Evolutionary conservation across 306 rosid genomes (phyloP).

Genomic region (Quercus berberidifolia): DNA sequence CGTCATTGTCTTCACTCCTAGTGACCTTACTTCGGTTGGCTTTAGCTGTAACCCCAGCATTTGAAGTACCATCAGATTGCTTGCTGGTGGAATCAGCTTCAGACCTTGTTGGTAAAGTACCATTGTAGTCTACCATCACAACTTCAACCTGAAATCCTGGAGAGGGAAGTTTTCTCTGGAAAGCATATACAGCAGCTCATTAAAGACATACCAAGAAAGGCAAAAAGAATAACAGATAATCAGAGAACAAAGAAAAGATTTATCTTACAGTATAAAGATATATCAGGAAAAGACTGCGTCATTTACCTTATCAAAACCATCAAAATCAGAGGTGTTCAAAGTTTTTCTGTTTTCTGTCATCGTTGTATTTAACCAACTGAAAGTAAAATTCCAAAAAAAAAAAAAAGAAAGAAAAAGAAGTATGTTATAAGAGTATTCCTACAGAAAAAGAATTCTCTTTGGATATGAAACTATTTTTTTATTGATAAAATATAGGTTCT

Average conservation of each 20-base stretch:
- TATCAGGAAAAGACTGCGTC: not conserved
- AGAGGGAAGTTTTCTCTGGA: conserved; percentile 82
- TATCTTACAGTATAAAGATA: not conserved
- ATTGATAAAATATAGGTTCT: not conserved
- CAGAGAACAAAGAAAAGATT: not conserved
- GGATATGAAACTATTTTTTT: not conserved
- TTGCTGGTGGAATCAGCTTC: conserved; percentile 40
- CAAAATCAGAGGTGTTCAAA: conserved; percentile 61
- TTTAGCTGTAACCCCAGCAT: conserved; percentile 27
- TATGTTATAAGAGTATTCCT: conserved; percentile 1
- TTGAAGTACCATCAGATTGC: conserved; percentile 40
- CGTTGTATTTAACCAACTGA: conserved; percentile 87
- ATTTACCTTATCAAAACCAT: conserved; percentile 86
- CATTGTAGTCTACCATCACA: conserved; percentile 77
- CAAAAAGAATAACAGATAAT: conserved; percentile 2
- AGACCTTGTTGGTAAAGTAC: conserved; percentile 38
- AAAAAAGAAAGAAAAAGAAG: not conserved
- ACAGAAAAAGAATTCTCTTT: not conserved
- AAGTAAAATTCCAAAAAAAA: not conserved
- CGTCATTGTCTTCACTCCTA: conserved; percentile 50
- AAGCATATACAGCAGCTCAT: conserved; percentile 9
- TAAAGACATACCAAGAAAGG: conserved; percentile 6
- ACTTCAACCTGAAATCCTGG: conserved; percentile 87
- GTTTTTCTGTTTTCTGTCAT: conserved; percentile 64
- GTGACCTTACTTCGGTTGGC: conserved; percentile 33